Base-by-base conservation (phyloP, 495 filamentous ascomycete species). In the Pseudomonodictys pantanalensis region DNA sequence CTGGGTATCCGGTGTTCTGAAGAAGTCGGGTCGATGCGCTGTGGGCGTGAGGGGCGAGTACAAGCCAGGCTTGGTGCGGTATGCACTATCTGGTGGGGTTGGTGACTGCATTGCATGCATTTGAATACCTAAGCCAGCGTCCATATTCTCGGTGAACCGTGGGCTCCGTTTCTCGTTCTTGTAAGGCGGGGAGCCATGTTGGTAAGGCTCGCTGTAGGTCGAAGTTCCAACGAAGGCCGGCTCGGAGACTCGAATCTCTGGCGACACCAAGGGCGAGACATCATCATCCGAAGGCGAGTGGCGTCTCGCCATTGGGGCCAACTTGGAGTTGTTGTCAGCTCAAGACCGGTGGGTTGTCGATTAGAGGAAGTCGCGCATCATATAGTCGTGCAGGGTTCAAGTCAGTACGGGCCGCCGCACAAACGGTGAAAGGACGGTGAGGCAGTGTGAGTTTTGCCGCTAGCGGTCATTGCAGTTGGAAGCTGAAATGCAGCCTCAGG, bases 1-100 rank as follows among this genome's bases (percentile, higher is more conserved):
- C 30, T 17, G 39, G 9, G 49, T 30, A 24, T 60, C 58, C 7
- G 58, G 58, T 17, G 58, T 54, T 23, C 35, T 46, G 29, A 41
- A 15, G 38, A n/a, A 41, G 4, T 41, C 38, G 3, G 38, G 38
- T 3, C 38, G 38, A n/a, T 41, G 38, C 4, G 38, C 38, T 41
- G 4, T 3, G 4, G 38, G 38, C n/a, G n/a, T n/a, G 12, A 41
- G 3, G 38, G 38, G 38, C 3, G 38, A 5, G 38, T 41, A 41
- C 4, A 41, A 3, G 3, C 38, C 38, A 5, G 38, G 3, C 38
- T 41, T 42, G 12, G n/a, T 17, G 23, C 42, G 56, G 25, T 51
- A 38, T 5, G 43, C 26, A 35, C 28, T 43, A 32, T 58, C 46
- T 26, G 55, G 43, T 24, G 43, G 50, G n/a, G 24, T 44, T 10